Conservation (phyloP, 805 yeast species). For the Candida suzukii region DNA sequence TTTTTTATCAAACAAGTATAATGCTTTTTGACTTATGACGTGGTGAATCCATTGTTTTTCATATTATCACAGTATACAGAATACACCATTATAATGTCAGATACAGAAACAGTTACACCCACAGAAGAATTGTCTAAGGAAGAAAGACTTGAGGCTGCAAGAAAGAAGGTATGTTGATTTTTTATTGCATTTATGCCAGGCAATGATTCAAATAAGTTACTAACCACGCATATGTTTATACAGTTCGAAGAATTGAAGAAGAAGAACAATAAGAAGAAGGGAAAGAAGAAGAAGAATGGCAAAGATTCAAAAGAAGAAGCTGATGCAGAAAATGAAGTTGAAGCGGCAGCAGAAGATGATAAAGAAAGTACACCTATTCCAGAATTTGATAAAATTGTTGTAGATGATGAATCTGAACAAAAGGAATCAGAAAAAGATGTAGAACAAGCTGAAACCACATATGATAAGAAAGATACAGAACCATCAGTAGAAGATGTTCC, state of each 20-base stretch:
- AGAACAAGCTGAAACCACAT: neutral
- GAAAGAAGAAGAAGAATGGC: conserved; percentile 12
- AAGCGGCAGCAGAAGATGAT: conserved; percentile 2
- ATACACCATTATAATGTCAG: neutral
- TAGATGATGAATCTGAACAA: conserved; percentile 4
- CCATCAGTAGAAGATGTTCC: conserved; percentile 1
- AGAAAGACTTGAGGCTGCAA: conserved; percentile 27
- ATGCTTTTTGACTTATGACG: no score
- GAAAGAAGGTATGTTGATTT: conserved; percentile 19
- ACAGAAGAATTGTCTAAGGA: conserved; percentile 22
- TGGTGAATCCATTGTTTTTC: no score
- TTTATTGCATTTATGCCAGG: neutral
- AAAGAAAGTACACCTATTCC: conserved; percentile 2
- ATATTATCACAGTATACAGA: no score
- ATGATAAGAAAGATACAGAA: conserved; percentile 1
- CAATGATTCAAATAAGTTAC: no score
- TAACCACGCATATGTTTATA: no score
- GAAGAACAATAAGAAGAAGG: conserved; percentile 20
- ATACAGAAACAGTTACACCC: neutral
- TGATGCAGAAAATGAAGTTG: neutral
- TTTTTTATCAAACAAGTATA: no score
- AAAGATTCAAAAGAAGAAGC: conserved; percentile 6
- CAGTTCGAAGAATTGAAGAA: conserved; percentile 25
- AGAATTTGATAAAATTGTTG: no score
- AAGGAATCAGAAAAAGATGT: conserved; percentile 1